Evolutionary conservation across 78 protist species (phyloP).

Genomic region (Dictyostelium firmibasis): DNA sequence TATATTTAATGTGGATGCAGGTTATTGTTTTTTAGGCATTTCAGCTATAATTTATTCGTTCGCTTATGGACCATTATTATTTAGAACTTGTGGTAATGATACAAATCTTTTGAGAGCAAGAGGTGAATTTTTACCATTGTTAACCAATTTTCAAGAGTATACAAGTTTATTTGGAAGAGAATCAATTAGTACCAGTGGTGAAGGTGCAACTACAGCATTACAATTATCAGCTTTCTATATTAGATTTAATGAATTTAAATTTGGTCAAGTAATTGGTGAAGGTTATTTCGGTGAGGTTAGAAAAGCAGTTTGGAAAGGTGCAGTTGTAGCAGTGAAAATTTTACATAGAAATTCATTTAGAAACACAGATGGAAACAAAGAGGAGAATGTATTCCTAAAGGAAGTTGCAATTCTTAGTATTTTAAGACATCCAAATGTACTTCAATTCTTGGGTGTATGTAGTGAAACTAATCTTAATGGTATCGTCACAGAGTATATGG

Average conservation of each 20-base stretch:
- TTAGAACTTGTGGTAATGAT: constrained; percentile 68
- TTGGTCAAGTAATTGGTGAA: constrained; percentile 72
- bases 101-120: constrained; percentile 50
- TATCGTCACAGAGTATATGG: constrained; percentile 78
- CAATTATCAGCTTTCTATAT: constrained; percentile 69
- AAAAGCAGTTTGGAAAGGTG: constrained; percentile 82
- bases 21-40: constrained; percentile 41
- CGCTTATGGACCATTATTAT: constrained; percentile 50
- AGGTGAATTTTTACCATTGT: constrained; percentile 53
- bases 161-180: constrained; percentile 65
- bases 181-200: constrained; percentile 36
- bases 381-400: constrained; percentile 70
- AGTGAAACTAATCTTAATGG: constrained; percentile 63
- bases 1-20: constrained; percentile 9
- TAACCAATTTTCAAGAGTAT: constrained; percentile 65
- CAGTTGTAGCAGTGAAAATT: constrained; percentile 75
- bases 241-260: constrained; percentile 56
- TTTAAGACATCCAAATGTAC: constrained; percentile 74
- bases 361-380: constrained; percentile 40
- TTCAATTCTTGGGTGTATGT: constrained; percentile 78
- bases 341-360: constrained; percentile 58
- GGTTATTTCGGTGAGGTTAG: constrained; percentile 82
- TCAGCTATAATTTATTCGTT: constrained; percentile 4
- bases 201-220: constrained; percentile 59
- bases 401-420: constrained; percentile 72